Evolutionary conservation across 2,329 filamentous ascomycete genomes (phyloP), one percentile per base, ranked within the genome.

Genomic region (Gnomoniopsis smithogilvyi): DNA sequence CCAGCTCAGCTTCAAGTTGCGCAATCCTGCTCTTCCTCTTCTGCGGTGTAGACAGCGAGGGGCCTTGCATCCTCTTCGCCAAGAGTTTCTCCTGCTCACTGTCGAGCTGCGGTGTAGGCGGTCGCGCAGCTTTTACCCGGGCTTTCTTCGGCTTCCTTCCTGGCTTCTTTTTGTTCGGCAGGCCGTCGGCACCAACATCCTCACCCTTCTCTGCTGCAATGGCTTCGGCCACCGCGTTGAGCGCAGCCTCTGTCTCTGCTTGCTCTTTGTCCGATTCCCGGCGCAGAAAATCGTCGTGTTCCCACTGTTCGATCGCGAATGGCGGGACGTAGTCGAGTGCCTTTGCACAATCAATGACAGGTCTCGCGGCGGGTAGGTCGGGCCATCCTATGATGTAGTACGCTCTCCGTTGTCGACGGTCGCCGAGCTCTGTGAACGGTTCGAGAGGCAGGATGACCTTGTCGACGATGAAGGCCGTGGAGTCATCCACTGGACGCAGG

Each of bases 261-360:
- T 66, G 65, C 10, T 64, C 61, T 33, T 73, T 71, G 43, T 77
- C 72, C 49, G 72, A 67, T n/a, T 80, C 77, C 21, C 75, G 68
- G 58, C 76, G 72, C 22, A 78, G 70, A 52, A 76, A 75, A 15
- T 74, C 70, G 2, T 72, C 67, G 55, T 76, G 78, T 62, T 86
- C 84, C 74, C 79, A 88, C 0, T 83, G 76, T 67, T 88, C 85
- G 3, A 86, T 64, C 11, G 75, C 76, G 12, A 74, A 72, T 2
- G 80, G 79, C 0, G 84, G 86, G 8, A 88, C 83, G 62, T 85
- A 87, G 34, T 87, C 79, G 14, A 81, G 73, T 6, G 85, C 75
- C 61, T 70, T 75, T 57, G 73, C 76, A 73, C 65, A 78, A 66
- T 64, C 77, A 2, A 86, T 72, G 3, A 78, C 65, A 50, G 80